These are phyloP conservation scores for Phytophthora litchii DNA, from an alignment of 352 stramenopile genomes.

Conservation along the genomic window DNA sequence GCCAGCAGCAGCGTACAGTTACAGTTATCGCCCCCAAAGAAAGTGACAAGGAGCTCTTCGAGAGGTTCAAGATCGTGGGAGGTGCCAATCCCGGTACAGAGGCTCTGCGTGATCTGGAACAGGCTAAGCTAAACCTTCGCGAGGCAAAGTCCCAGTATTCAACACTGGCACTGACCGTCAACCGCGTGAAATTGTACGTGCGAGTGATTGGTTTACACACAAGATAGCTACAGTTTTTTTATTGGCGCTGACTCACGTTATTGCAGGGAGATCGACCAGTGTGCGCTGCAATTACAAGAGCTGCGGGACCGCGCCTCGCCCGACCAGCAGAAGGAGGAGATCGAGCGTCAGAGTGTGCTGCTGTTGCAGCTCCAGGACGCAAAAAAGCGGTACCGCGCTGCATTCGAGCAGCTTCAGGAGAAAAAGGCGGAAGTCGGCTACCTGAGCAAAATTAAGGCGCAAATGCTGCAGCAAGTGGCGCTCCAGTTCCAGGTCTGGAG, in stretches of 20 bases:
- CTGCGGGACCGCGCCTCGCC: slow-evolving; percentile 12
- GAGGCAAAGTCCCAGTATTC: slow-evolving; percentile 43
- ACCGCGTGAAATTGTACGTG: slow-evolving; percentile 66
- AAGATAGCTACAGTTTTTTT: slow-evolving; percentile 19
- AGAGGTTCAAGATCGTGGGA: slow-evolving; percentile 47
- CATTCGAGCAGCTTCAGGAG: slow-evolving; percentile 56
- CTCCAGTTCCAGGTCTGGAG: slow-evolving; percentile 61
- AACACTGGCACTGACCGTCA: slow-evolving; percentile 51
- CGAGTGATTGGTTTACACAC: slow-evolving; percentile 13
- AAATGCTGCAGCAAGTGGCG: slow-evolving; percentile 66
- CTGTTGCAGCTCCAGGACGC: slow-evolving; percentile 60
- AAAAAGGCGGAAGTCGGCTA: slow-evolving; percentile 61
- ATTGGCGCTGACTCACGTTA: slow-evolving; percentile 13
- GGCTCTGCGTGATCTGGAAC: slow-evolving; percentile 58
- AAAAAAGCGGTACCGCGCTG: slow-evolving; percentile 61
- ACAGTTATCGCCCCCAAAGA: not conserved
- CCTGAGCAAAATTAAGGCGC: slow-evolving; percentile 61
- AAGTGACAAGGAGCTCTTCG: slow-evolving; percentile 64
- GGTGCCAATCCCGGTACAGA: slow-evolving; percentile 40
- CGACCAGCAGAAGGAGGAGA: slow-evolving; percentile 11
- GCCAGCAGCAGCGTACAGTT: not conserved
- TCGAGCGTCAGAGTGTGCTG: slow-evolving; percentile 13
- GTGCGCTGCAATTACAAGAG: slow-evolving; percentile 48
- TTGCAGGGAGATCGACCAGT: slow-evolving; percentile 54
- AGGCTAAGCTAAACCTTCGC: slow-evolving; percentile 65